Evolutionary conservation across 176 grass and related monocot species (phyloP).

Genomic region (Carex kokanica): DNA sequence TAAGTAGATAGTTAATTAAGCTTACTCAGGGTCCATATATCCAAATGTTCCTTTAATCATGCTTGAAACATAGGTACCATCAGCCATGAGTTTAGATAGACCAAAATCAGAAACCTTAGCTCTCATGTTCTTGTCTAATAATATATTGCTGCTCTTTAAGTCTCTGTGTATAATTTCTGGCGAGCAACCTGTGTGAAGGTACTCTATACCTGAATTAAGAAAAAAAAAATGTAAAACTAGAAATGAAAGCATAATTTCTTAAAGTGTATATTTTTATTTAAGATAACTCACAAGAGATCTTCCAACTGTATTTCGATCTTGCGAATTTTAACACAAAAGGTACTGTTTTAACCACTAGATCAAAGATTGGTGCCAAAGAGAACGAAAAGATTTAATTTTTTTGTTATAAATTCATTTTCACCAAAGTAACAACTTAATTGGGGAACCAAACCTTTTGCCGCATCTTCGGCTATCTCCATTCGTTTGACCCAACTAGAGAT

Average conservation of each 20-base stretch:
- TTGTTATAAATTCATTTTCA: background rate
- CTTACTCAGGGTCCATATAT: slow-evolving; percentile 96
- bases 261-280: background rate
- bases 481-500: slow-evolving; percentile 81
- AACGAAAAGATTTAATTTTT: background rate
- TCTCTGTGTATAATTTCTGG: slow-evolving; percentile 94
- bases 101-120: slow-evolving; percentile 96
- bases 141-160: slow-evolving; percentile 96
- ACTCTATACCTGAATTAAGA: slow-evolving; percentile 74
- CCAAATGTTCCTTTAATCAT: slow-evolving; percentile 89
- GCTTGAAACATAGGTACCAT: slow-evolving; percentile 79
- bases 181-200: slow-evolving; percentile 90
- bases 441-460: slow-evolving; percentile 56
- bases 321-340: no score
- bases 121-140: slow-evolving; percentile 80
- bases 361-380: background rate
- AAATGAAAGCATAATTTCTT: background rate
- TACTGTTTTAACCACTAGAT: no score
- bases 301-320: no score
- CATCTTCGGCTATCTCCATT: slow-evolving; percentile 94
- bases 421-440: background rate
- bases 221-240: background rate
- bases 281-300: no score
- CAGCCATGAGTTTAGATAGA: slow-evolving; percentile 69
- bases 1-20: background rate